Percentiles rank a stretch among this genome's conserved stretches.
These are phyloP conservation scores for Trichosporon coremiiforme DNA, from an alignment of 1,284 basidiomycete genomes.

Conservation along the genomic window DNA sequence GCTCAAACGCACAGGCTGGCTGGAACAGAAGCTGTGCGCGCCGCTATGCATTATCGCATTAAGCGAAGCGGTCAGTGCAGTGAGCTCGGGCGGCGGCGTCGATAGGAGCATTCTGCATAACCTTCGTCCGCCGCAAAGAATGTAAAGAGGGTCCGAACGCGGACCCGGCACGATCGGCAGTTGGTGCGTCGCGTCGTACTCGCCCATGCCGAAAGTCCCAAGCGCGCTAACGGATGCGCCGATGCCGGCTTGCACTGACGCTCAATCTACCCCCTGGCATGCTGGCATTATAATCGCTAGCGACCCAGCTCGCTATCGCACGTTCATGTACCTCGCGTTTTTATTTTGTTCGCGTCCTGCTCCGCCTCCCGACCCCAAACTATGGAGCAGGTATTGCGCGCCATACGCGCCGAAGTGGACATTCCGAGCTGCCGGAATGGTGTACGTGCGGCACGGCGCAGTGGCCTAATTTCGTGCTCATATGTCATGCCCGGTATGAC, in stretches of 20 bases:
- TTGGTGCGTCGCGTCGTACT: neutral
- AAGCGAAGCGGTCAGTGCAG: neutral
- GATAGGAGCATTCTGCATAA: neutral
- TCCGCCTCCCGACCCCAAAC: neutral
- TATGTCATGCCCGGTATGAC: neutral
- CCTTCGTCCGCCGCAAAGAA: neutral
- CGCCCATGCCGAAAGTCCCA: neutral
- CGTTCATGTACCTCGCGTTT: neutral
- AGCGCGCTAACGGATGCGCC: neutral
- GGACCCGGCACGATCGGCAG: neutral
- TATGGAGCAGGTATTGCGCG: neutral
- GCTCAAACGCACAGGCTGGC: neutral
- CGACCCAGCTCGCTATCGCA: neutral
- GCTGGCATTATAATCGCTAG: neutral
- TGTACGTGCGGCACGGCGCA: neutral
- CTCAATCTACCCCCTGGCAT: neutral
- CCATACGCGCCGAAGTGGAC: neutral
- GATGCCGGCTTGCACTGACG: neutral
- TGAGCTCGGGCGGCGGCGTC: neutral
- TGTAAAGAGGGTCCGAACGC: neutral
- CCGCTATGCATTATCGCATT: neutral
- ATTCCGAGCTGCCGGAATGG: neutral
- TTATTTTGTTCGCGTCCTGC: too few relatives aligned
- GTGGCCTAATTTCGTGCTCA: neutral
- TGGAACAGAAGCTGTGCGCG: neutral